A percentile compares a stretch with the other conserved stretches of the same genome.
Evolutionary conservation across 139 green algal genomes (phyloP).

Genomic region (Chlorella sp.): DNA sequence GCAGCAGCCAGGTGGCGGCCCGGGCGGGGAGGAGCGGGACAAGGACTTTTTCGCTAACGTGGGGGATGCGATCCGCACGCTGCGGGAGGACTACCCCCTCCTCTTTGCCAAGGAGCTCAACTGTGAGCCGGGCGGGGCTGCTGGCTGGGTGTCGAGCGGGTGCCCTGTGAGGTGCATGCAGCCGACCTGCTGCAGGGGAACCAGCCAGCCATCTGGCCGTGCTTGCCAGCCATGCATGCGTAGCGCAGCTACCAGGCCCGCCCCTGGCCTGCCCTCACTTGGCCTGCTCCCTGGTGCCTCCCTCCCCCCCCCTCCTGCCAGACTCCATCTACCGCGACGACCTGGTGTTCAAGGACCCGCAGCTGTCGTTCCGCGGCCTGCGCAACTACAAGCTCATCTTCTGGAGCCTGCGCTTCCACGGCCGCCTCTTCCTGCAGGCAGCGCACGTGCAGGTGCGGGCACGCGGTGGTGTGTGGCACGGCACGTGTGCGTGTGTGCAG

Average conservation of each 20-base stretch:
- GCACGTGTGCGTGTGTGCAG: too few relatives aligned
- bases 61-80: conserved; percentile 87
- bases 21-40: conserved; percentile 21
- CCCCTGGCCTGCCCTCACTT: not conserved
- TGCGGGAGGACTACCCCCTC: conserved; percentile 87
- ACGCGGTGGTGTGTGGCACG: too few relatives aligned
- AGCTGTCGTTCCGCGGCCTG: conserved; percentile 84
- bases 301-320: conserved; percentile 29
- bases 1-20: not conserved
- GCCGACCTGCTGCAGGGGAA: not conserved
- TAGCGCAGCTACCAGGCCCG: not conserved
- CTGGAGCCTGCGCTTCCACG: conserved; percentile 91
- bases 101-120: conserved; percentile 90
- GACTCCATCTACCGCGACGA: conserved; percentile 91
- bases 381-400: conserved; percentile 94
- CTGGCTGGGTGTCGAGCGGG: not conserved
- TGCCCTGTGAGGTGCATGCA: not conserved
- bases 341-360: conserved; percentile 88
- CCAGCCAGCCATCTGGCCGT: too few relatives aligned
- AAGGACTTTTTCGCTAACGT: conserved; percentile 95
- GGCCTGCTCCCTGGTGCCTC: not conserved
- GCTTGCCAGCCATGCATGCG: too few relatives aligned
- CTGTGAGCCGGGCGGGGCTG: conserved; percentile 60
- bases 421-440: conserved; percentile 86
- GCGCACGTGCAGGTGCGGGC: conserved; percentile 76